Base-by-base conservation (phyloP, 2,329 filamentous ascomycete genomes). In the Metarhizium sp. region DNA sequence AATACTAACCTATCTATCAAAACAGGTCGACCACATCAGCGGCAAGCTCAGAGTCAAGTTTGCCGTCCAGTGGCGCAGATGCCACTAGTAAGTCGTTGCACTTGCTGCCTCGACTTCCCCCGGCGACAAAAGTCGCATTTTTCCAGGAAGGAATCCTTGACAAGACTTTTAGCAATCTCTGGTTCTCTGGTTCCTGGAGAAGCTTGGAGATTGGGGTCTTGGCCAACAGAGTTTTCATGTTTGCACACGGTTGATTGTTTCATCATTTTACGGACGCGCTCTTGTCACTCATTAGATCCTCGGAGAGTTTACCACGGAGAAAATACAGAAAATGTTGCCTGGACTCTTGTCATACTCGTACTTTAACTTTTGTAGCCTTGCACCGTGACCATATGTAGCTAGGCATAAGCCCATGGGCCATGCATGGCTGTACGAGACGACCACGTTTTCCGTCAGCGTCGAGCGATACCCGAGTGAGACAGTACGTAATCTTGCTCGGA, bases 11-110 rank as follows among this genome's bases (percentile, higher is more conserved):
- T 4, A 25, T 25, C 25, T 25, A 25, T 25, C 25, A 1, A 32
- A 38, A 47, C 30, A 63, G 63, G 63, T 64, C 50, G 63, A 64
- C 45, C 61, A 63, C 48, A 53, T 64, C 52, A 63, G 61, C 55
- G 63, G 63, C 56, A 64, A 63, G 58, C 59, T 64, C 42, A 60
- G 50, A 2, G 58, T 64, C 52, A 62, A 64, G 59, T 62, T 63
- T 32, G 56, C 50, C 29, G 51, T 64, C n/a, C 50, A 62, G 48
- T 63, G 63, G 63, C 54, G 59, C 48, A 45, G 48, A 25, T 55
- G 53, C 53, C 48, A 30, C 50, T 2, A 48, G 45, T 50, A 38
- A 50, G 16, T 36, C 29, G 14, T 16, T 34, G 32, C 48, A 48
- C 45, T 40, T 40, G 14, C 10, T 16, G 11, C 38, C 38, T 5